These are phyloP conservation scores for Ophiostoma angusticollis DNA, from an alignment of 2,329 filamentous ascomycete species.

Conservation along the genomic window DNA sequence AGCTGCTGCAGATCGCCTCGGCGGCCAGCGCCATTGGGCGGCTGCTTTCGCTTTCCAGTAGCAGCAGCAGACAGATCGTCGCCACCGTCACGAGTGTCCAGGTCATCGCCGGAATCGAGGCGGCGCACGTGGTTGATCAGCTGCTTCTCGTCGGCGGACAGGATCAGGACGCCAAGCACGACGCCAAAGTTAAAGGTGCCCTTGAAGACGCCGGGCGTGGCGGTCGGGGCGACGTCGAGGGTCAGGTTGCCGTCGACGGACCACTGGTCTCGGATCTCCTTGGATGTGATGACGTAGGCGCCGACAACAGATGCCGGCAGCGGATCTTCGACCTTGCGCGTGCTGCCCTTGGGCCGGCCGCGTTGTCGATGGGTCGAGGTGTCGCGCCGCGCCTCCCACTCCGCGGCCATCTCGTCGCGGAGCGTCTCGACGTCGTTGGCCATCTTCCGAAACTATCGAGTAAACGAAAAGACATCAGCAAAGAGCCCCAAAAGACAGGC, in stretches of 20 bases:
- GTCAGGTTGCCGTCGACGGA: conserved; percentile 17
- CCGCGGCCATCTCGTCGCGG: conserved; percentile 13
- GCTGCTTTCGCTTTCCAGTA: conserved; percentile 16
- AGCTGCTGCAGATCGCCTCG: conserved; percentile 7
- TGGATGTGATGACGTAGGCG: conserved; percentile 18
- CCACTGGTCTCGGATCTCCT: conserved; percentile 17
- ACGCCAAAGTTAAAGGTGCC: conserved; percentile 21
- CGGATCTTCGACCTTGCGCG: conserved; percentile 11
- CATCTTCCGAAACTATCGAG: conserved; percentile 13
- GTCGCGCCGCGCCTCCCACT: conserved; percentile 14
- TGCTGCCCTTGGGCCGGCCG: conserved; percentile 15
- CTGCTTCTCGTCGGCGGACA: conserved; percentile 16
- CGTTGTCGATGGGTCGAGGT: conserved; percentile 11
- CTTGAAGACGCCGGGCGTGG: conserved; percentile 17
- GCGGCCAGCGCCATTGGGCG: conserved; percentile 9
- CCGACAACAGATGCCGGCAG: conserved; percentile 15
- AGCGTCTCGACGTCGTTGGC: conserved; percentile 13
- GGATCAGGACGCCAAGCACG: conserved; percentile 19
- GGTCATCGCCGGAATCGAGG: conserved; percentile 14
- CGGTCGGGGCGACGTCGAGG: conserved; percentile 17
- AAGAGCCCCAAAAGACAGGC: not conserved
- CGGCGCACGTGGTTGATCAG: conserved; percentile 17
- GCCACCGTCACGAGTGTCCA: conserved; percentile 6
- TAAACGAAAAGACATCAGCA: not conserved
- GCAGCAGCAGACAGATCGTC: conserved; percentile 3